Evolutionary conservation across 2,329 filamentous ascomycete species (phyloP), one percentile per base, ranked within the genome.

Genomic region (Harringtonia aguacate): DNA sequence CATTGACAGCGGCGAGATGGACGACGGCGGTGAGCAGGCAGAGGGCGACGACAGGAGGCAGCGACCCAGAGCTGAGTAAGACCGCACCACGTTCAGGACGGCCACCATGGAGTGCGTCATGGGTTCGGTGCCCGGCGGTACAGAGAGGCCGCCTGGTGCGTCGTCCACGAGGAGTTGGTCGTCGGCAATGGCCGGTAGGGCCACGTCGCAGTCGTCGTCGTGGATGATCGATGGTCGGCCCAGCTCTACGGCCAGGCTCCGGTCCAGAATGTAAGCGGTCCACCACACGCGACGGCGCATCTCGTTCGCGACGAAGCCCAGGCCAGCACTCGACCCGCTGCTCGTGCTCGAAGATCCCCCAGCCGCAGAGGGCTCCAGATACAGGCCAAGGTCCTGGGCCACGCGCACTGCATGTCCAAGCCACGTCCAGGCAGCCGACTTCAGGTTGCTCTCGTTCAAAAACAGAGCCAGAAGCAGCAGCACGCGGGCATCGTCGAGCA

Each of bases 271-370:
- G 62, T 97, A 97, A 45, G 95, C 77, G 14, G 86, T 79, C 88
- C 92, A 98, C 90, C 90, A 98, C 3, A 92, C 77, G 44, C 89
- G 75, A 48, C 85, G 79, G 44, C 89, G 79, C 78, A 90, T 88
- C 61, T 97, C 90, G 12, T 77, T 77, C 55, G 95, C 22, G 14
- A 20, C n/a, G 10, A 12, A 3, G 14, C 30, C 21, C 13, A 15
- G 12, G 37, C 68, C 1, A 8, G 30, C n/a, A 10, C 5, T n/a
- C n/a, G n/a, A n/a, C n/a, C n/a, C n/a, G n/a, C n/a, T n/a, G n/a
- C n/a, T n/a, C n/a, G n/a, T n/a, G n/a, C n/a, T n/a, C n/a, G n/a
- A n/a, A n/a, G n/a, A n/a, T n/a, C n/a, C n/a, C n/a, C n/a, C n/a
- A 18, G 40, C n/a, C 22, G 21, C 34, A 24, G n/a, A 4, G n/a